A percentile compares a stretch with the other conserved stretches of the same genome.
Conservation (phyloP, 2,329 filamentous ascomycete genomes). For the Elsinoe ampelina region DNA sequence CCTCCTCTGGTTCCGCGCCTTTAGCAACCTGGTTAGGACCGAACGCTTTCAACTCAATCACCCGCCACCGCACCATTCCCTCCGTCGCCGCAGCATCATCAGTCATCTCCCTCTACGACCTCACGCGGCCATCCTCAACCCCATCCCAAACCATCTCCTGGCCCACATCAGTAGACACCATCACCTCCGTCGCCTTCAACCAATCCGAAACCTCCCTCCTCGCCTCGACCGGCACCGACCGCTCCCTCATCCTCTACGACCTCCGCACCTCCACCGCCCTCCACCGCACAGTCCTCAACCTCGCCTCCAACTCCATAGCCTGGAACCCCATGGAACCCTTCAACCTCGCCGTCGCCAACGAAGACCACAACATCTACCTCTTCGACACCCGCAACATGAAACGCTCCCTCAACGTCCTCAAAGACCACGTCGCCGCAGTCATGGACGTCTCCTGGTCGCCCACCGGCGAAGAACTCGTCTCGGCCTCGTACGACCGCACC, state of each 20-base stretch:
- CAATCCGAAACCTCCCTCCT: conserved; percentile 87
- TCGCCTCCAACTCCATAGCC: conserved; percentile 72
- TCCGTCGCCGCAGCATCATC: conserved; percentile 68
- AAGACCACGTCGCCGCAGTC: conserved; percentile 82
- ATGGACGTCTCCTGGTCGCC: conserved; percentile 96
- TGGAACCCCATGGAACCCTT: conserved; percentile 98
- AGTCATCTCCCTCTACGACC: conserved; percentile 79
- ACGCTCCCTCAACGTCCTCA: conserved; percentile 78
- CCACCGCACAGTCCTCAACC: conserved; percentile 68
- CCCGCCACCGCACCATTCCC: conserved; percentile 69
- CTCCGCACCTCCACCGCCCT: conserved; percentile 77
- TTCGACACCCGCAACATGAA: conserved; percentile 93
- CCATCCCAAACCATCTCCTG: conserved; percentile 76
- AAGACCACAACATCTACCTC: conserved; percentile 87
- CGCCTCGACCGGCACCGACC: conserved; percentile 74
- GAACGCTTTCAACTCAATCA: conserved; percentile 72
- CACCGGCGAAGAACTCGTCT: conserved; percentile 87
- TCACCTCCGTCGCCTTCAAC: conserved; percentile 82
- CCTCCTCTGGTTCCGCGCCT: conserved; percentile 57
- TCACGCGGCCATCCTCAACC: conserved; percentile 64
- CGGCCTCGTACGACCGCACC: conserved; percentile 79
- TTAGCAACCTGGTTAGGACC: conserved; percentile 76
- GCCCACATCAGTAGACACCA: conserved; percentile 84
- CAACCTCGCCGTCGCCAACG: conserved; percentile 86
- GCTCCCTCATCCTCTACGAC: conserved; percentile 84